Evolutionary conservation across 169 alveolate species (phyloP), one percentile per base, ranked within the genome.

Genomic region (Condylostoma magnum): DNA sequence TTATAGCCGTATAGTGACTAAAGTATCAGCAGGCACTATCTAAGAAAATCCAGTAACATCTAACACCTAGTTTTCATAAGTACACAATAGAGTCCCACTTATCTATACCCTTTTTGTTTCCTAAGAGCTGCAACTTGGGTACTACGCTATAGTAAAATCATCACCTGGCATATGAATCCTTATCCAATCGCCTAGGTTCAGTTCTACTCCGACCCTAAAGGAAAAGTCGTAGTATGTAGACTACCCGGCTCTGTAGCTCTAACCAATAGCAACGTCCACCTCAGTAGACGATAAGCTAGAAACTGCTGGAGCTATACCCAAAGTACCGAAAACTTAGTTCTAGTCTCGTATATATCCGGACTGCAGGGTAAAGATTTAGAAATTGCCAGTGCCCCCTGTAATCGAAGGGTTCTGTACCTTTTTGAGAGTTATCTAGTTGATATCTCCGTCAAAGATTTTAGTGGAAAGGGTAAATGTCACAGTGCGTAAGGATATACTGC

Each of bases 351-450:
- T 30, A 18, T 47, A 25, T n/a, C n/a, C n/a, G n/a, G n/a, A n/a
- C n/a, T n/a, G n/a, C n/a, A n/a, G n/a, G n/a, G 50, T 47, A 15
- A 18, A 12, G 12, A 67, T 18, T 37, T 67, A 18, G 28, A 67
- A 67, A 30, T 51, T 67, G 8, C 76, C 76, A 15, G 76, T 67
- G 5, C 76, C 76, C 50, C 76, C 76, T 3, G 67, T 27, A n/a
- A 27, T 47, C 4, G 31, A 5, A 10, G 76, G 76, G 67, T 67
- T 67, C n/a, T 20, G 12, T 27, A 67, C 22, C 10, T 46, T 30
- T 27, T 31, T 25, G 28, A 67, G 31, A 2, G 76, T 67, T 47
- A 50, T 22, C n/a, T 60, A 67, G 22, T 27, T 48, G 8, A n/a
- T 28, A n/a, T 30, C 30, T 25, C 20, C 10, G 2, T 60, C 66